Base-by-base conservation (phyloP, 2,329 filamentous ascomycete genomes). In the Talaromyces sp. region DNA sequence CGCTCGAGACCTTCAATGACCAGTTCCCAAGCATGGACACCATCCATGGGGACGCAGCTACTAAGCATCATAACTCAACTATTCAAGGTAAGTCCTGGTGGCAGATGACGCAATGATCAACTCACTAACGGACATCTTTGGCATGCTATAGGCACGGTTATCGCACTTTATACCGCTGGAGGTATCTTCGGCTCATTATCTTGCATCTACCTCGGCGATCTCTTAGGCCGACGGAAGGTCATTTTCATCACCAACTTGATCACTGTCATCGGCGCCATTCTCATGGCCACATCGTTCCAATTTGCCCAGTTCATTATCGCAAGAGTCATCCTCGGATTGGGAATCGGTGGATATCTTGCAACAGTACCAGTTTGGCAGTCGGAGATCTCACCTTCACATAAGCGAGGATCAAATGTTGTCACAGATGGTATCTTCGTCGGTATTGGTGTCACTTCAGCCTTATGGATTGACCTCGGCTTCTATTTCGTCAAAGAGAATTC, bases 21-120 rank as follows among this genome's bases (percentile, higher is more conserved):
- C 71, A 74, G 52, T 81, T 82, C 57, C 80, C 80, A 1, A 61
- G 72, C 47, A 80, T 82, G 59, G 73, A 82, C 63, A 81, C 79
- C 0, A 60, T 76, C 39, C 68, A 77, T 60, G 70, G 75, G 1
- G 67, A 57, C 1, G 79, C 78, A 2, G 66, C 69, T 1, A 56
- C 69, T 36, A 77, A 81, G 62, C 68, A 67, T 42, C 60, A 73
- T 52, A 77, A 79, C 56, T 73, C 77, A 6, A 77, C 72, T 11
- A 68, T 75, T 20, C 76, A 79, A 63, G 65, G 65, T 49, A 22
- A 30, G 54, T 58, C 52, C 6, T 22, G 30, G 29, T 44, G 16
- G 20, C 30, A 40, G 17, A 20, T 43, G 52, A 39, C 45, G 24
- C 37, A 13, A 22, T 13, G 14, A 16, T 7, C 46, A 40, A 19